Evolutionary conservation across 352 stramenopile genomes (phyloP).

Genomic region (Pythium aquatile): DNA sequence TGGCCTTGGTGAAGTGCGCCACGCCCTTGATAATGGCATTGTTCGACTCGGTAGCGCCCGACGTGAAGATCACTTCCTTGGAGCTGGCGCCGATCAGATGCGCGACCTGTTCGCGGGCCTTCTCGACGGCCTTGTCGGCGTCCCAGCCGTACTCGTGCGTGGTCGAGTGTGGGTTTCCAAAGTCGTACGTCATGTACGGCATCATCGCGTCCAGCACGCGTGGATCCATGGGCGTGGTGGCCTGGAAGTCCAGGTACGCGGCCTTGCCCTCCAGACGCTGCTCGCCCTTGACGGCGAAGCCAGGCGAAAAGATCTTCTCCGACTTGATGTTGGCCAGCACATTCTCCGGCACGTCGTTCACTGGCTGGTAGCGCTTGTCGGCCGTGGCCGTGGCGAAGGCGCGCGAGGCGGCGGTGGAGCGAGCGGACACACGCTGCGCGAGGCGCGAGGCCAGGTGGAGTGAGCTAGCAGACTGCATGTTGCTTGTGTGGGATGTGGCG

Average conservation of each 20-base stretch:
- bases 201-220: constrained; percentile 99
- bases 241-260: constrained; percentile 95
- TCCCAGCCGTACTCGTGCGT: constrained; percentile 99
- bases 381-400: constrained; percentile 37
- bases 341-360: constrained; percentile 80
- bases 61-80: constrained; percentile 99
- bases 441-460: constrained; percentile 14
- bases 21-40: constrained; percentile 99
- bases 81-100: constrained; percentile 92
- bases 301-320: constrained; percentile 78
- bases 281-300: constrained; percentile 76
- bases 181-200: constrained; percentile 95
- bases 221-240: constrained; percentile 98
- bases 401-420: constrained; percentile 11
- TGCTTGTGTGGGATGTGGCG: background rate
- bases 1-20: constrained; percentile 93
- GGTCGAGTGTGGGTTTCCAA: constrained; percentile 98
- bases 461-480: constrained; percentile 13
- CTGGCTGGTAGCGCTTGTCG: constrained; percentile 84
- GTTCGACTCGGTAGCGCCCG: constrained; percentile 98
- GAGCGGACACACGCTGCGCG: constrained; percentile 7
- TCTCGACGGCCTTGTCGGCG: constrained; percentile 95
- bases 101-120: constrained; percentile 84
- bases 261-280: constrained; percentile 74
- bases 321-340: constrained; percentile 83